Evolutionary conservation across 768 basidiomycete species (phyloP).

Genomic region (Termitomyces heimii): DNA sequence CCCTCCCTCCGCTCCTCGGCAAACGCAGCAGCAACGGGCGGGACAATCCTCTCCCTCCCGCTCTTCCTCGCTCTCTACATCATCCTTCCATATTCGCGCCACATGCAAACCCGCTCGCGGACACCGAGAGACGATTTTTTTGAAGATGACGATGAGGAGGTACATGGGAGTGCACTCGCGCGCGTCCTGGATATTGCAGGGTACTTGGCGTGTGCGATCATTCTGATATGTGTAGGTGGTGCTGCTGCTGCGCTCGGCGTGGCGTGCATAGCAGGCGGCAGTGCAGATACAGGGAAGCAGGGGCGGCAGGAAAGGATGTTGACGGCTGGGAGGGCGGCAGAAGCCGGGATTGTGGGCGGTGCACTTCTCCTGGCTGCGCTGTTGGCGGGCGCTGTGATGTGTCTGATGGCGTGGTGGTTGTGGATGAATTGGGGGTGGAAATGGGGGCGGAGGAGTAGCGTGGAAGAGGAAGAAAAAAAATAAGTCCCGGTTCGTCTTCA

Average conservation of each 20-base stretch:
- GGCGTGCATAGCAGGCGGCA: not conserved
- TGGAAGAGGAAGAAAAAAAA: not conserved
- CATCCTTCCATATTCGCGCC: slow-evolving; percentile 14
- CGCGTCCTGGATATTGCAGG: too few species aligned
- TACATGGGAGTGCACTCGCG: not conserved
- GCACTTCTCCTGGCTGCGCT: slow-evolving; percentile 16
- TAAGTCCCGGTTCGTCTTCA: not conserved
- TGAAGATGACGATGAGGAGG: not conserved
- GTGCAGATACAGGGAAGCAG: not conserved
- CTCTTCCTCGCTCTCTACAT: slow-evolving; percentile 25
- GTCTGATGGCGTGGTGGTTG: slow-evolving; percentile 10
- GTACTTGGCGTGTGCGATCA: not conserved
- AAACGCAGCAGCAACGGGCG: slow-evolving; percentile 27
- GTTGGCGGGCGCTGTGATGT: slow-evolving; percentile 7
- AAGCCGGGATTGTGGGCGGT: slow-evolving; percentile 28
- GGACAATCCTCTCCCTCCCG: slow-evolving; percentile 26
- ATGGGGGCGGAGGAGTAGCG: not conserved
- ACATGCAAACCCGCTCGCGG: not conserved
- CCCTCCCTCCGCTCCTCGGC: slow-evolving; percentile 23
- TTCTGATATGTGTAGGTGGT: not conserved
- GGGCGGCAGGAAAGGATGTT: slow-evolving; percentile 14
- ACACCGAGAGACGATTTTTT: not conserved
- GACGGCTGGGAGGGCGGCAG: slow-evolving; percentile 21
- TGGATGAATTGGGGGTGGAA: slow-evolving; percentile 1
- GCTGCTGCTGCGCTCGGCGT: not conserved